Percentiles rank a stretch among this genome's conserved stretches.
These are phyloP conservation scores for Schoenoplectus tabernaemontani DNA, from an alignment of 202 grass and related monocot genomes.

Conservation along the genomic window DNA sequence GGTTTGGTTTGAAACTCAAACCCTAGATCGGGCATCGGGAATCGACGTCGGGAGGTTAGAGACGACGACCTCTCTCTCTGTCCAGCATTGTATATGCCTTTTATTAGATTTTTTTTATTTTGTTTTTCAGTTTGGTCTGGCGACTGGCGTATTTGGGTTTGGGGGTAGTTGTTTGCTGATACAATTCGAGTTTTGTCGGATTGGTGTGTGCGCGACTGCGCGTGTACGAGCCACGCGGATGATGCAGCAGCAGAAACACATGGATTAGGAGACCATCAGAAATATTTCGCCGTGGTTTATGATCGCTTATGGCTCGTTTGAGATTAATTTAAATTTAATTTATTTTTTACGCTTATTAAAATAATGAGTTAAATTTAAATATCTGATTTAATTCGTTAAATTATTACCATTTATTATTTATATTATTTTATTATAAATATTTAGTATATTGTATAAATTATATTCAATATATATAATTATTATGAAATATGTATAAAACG, in stretches of 20 bases:
- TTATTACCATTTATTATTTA: too few species aligned
- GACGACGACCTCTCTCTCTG: constrained; percentile 11
- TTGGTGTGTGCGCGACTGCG: neutral
- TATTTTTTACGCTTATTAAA: too few species aligned
- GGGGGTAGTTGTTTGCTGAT: neutral
- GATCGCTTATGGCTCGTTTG: too few species aligned
- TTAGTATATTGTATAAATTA: too few species aligned
- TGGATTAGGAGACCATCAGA: too few species aligned
- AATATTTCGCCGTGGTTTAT: too few species aligned
- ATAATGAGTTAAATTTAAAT: too few species aligned
- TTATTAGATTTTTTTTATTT: neutral
- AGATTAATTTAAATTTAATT: too few species aligned
- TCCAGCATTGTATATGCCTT: neutral
- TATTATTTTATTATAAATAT: too few species aligned
- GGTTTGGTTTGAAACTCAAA: constrained; percentile 16
- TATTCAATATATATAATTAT: too few species aligned
- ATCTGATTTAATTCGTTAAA: too few species aligned
- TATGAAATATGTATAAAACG: too few species aligned
- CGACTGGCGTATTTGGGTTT: neutral
- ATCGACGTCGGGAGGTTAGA: neutral
- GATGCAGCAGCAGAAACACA: neutral
- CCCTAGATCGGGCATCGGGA: constrained; percentile 18
- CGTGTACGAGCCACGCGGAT: neutral
- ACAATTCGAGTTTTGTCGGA: neutral
- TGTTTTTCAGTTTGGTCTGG: neutral